phyloP scores from a whole-genome alignment of 2,329 filamentous ascomycete species.

The Arthrinium phaeospermum region DNA sequence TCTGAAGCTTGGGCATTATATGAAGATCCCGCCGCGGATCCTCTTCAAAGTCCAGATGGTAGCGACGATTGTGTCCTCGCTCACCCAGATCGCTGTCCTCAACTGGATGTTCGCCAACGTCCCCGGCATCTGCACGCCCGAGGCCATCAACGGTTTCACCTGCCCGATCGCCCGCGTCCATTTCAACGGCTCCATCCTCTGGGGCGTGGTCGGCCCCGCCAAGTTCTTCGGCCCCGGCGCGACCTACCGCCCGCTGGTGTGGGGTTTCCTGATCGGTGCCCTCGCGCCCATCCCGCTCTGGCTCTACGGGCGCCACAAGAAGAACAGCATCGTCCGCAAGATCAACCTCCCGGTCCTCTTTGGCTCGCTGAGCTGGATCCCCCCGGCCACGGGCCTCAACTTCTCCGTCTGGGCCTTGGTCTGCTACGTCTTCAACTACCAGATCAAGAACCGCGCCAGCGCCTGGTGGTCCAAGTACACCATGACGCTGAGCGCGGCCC shows the following conservation, averaged over 20 bases:
- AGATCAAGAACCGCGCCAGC: constrained; percentile 70
- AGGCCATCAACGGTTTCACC: constrained; percentile 86
- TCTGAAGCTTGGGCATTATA: constrained; percentile 86
- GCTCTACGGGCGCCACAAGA: constrained; percentile 67
- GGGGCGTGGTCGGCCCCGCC: constrained; percentile 83
- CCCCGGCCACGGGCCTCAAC: constrained; percentile 84
- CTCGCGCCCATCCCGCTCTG: constrained; percentile 77
- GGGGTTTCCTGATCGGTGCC: constrained; percentile 81
- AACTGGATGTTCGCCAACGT: constrained; percentile 91
- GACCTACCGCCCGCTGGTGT: constrained; percentile 77
- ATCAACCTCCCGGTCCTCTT: constrained; percentile 85
- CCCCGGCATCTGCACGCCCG: constrained; percentile 75
- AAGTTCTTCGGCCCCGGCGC: constrained; percentile 82
- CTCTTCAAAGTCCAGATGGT: constrained; percentile 80
- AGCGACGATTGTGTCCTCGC: constrained; percentile 75
- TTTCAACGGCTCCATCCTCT: constrained; percentile 88
- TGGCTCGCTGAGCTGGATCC: constrained; percentile 84
- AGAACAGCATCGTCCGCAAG: constrained; percentile 70
- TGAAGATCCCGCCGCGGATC: constrained; percentile 83
- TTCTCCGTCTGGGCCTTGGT: constrained; percentile 88
- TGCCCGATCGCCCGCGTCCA: constrained; percentile 87
- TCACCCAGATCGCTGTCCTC: constrained; percentile 83
- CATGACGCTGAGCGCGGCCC: constrained; percentile 83
- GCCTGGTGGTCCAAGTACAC: constrained; percentile 93
- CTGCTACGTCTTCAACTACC: constrained; percentile 83